Evolutionary conservation across 768 basidiomycete species (phyloP).

Genomic region (Nevesoporus exiguus): DNA sequence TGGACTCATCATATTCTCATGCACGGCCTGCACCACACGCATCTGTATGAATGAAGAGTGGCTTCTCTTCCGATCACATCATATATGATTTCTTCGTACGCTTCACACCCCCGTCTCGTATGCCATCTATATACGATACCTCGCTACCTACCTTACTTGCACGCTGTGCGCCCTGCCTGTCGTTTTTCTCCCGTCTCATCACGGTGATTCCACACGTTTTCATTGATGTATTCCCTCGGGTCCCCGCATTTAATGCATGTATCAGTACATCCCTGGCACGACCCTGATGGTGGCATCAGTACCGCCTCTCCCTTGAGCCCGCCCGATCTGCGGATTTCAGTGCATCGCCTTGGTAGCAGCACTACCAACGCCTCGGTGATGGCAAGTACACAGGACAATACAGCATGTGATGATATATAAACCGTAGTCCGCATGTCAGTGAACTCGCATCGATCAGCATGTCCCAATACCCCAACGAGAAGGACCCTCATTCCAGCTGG

Average conservation of each 20-base stretch:
- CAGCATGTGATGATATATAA: not conserved
- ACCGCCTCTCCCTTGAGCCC: constrained; percentile 7
- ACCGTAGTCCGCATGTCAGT: not conserved
- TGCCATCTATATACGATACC: constrained; percentile 21
- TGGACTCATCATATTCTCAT: constrained; percentile 18
- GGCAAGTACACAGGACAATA: not conserved
- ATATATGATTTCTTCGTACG: constrained; percentile 3
- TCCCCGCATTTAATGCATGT: constrained; percentile 16
- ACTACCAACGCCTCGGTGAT: not conserved
- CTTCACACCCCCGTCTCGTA: not conserved
- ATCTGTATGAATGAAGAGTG: constrained; percentile 14
- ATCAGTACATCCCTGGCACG: constrained; percentile 11
- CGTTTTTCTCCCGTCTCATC: not conserved
- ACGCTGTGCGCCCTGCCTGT: constrained; percentile 1
- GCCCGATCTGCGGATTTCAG: not conserved
- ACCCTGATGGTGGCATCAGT: not conserved
- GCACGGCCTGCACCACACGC: constrained; percentile 18
- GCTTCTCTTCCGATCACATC: constrained; percentile 14
- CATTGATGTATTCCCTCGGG: constrained; percentile 13
- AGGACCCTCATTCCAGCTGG: constrained; percentile 19
- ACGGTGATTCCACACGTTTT: constrained; percentile 9
- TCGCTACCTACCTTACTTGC: not conserved
- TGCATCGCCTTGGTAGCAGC: not conserved
- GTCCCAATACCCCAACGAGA: constrained; percentile 26
- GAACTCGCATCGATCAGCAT: constrained; percentile 6